These are phyloP conservation scores for Cyclocybe aegerita DNA, from an alignment of 768 basidiomycete species.

Conservation along the genomic window DNA sequence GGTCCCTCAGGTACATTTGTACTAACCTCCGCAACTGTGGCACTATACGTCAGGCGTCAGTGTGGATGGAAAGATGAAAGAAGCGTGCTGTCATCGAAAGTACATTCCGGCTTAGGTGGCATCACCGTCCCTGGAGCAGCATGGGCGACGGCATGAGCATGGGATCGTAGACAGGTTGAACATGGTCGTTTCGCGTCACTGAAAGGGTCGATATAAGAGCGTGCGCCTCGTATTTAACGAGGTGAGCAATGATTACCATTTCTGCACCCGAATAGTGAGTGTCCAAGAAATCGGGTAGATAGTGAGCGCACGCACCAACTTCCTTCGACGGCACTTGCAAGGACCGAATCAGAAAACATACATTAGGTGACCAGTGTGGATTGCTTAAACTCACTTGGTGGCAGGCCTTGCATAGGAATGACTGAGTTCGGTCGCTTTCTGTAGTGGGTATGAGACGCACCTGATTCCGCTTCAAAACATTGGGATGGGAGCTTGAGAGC, in stretches of 20 bases:
- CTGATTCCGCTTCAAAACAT: slow-evolving; percentile 54
- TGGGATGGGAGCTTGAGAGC: slow-evolving; percentile 32
- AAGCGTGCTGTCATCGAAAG: slow-evolving; percentile 66
- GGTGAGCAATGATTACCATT: slow-evolving; percentile 48
- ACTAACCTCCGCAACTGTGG: slow-evolving; percentile 40
- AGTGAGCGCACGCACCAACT: slow-evolving; percentile 52
- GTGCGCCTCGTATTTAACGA: neutral
- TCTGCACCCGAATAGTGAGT: slow-evolving; percentile 33
- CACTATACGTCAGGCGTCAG: neutral
- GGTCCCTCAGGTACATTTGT: slow-evolving; percentile 44
- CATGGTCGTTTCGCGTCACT: slow-evolving; percentile 80
- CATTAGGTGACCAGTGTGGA: neutral
- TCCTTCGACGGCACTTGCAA: slow-evolving; percentile 65
- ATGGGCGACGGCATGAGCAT: slow-evolving; percentile 66
- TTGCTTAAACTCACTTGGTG: slow-evolving; percentile 42
- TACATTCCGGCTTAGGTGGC: slow-evolving; percentile 64
- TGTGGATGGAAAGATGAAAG: neutral
- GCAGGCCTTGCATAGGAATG: slow-evolving; percentile 40
- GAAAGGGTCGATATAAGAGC: slow-evolving; percentile 2
- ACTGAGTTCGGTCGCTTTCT: neutral
- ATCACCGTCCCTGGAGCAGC: slow-evolving; percentile 54
- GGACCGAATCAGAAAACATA: too few relatives aligned
- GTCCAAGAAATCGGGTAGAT: slow-evolving; percentile 1
- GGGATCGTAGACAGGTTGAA: slow-evolving; percentile 74
- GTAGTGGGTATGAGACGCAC: slow-evolving; percentile 21